phyloP scores from a whole-genome alignment of 2,329 filamentous ascomycete species.

The Apiospora aurea region DNA sequence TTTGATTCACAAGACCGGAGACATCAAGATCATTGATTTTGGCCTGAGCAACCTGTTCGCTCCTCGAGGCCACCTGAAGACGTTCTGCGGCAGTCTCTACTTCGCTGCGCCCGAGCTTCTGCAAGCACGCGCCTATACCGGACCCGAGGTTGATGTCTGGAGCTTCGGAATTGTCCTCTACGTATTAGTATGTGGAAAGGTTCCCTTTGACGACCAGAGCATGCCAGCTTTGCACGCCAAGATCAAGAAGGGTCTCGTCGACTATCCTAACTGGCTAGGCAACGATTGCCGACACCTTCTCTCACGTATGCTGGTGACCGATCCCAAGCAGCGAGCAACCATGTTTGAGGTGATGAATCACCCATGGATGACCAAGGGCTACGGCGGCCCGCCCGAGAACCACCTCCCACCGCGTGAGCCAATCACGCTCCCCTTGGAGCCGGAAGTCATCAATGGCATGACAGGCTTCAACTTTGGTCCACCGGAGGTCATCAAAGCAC shows the following conservation, averaged over 20 bases:
- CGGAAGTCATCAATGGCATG: constrained; percentile 88
- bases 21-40: constrained; percentile 99
- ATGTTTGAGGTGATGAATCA: constrained; percentile 93
- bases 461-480: constrained; percentile 97
- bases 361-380: constrained; percentile 95
- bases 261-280: constrained; percentile 94
- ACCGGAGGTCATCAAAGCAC: constrained; percentile 79
- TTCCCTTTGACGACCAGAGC: constrained; percentile 98
- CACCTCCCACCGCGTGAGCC: constrained; percentile 85
- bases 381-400: constrained; percentile 85
- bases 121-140: constrained; percentile 92
- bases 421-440: constrained; percentile 82
- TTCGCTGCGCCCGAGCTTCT: constrained; percentile 96
- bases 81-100: constrained; percentile 96
- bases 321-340: constrained; percentile 84
- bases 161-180: constrained; percentile 99
- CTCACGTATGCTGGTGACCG: constrained; percentile 93
- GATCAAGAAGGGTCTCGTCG: constrained; percentile 96
- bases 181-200: constrained; percentile 95
- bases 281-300: constrained; percentile 92
- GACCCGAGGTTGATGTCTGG: constrained; percentile 97
- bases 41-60: constrained; percentile 96
- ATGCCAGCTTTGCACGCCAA: constrained; percentile 98
- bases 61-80: constrained; percentile 85
- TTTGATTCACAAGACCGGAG: constrained; percentile 96